Base-by-base conservation (phyloP, 1,284 basidiomycete genomes). In the Wolfiporia cocos region DNA sequence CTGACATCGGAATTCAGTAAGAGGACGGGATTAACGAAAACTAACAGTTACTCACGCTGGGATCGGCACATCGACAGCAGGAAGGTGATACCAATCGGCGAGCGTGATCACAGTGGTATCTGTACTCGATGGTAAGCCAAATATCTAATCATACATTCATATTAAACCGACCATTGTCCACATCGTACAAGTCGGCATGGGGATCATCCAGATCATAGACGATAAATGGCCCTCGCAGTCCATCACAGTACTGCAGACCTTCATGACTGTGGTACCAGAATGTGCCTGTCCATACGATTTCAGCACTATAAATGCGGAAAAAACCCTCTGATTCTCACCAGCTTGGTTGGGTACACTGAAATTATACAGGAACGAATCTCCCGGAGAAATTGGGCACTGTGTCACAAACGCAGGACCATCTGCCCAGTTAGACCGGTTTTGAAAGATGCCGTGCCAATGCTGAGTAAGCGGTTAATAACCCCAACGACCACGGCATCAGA, bases 321-420 rank as follows among this genome's bases (percentile, higher is more conserved):
- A 24, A n/a, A 11, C 11, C 4, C 15, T 29, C 12, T 3, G 15
- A 19, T n/a, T 17, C 33, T 56, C 54, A 37, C 63, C 65, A 20
- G 63, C 59, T 40, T 62, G 63, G 26, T 53, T 52, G 20, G 55
- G 52, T 6, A 52, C 54, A 11, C 38, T 47, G 44, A 67, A 57
- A 28, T 61, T 51, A 42, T 67, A 77, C 14, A 67, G 63, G 61
- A 73, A 77, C 9, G 61, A 62, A 11, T 61, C 45, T 1, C 63
- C 61, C 1, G 72, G 62, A 5, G 66, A 62, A 44, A 78, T 74
- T 3, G 73, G 72, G 49, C 77, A 79, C 48, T 74, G 71, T 23
- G 62, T 69, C 19, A 73, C 63, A 31, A 62, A 61, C 7, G 63
- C 53, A 2, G 53, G 43, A 6, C 64, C 63, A 34, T 65, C 64